Conservation (phyloP, 805 yeast genomes). For the Yamadazyma phyllophila region DNA sequence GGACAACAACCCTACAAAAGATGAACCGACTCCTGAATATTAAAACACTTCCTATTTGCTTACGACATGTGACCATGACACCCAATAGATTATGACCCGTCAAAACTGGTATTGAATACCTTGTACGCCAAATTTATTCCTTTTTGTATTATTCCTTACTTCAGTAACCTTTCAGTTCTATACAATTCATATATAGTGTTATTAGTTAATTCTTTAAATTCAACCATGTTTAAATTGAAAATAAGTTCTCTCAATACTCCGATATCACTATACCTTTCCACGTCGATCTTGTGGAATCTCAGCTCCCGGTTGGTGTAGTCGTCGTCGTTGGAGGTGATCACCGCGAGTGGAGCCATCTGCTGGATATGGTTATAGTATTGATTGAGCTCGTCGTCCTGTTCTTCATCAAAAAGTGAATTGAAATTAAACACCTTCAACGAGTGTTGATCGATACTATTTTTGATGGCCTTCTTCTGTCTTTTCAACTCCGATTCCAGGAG, state of each 20-base stretch:
- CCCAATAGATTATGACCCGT: not conserved
- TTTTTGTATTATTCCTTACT: conserved; percentile 5
- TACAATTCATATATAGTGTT: conserved; percentile 15
- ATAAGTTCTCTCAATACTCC: conserved; percentile 8
- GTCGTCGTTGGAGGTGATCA: conserved; percentile 8
- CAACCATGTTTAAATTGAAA: conserved; percentile 10
- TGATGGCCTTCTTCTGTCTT: conserved; percentile 8
- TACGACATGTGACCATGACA: not conserved
- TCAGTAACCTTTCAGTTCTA: conserved; percentile 15
- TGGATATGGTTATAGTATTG: conserved; percentile 2
- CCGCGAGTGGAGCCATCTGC: conserved; percentile 9
- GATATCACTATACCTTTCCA: conserved; percentile 8
- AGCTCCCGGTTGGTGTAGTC: not conserved
- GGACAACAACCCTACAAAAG: not conserved
- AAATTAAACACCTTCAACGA: conserved; percentile 10
- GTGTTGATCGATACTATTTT: not conserved
- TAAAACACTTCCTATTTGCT: too few species aligned
- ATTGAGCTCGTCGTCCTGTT: conserved; percentile 1
- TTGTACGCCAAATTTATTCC: not conserved
- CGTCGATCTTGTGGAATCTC: conserved; percentile 1
- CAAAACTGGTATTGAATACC: conserved; percentile 5
- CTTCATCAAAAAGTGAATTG: conserved; percentile 2
- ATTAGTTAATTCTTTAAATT: conserved; percentile 14
- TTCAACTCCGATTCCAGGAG: conserved; percentile 7
- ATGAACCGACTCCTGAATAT: conserved; percentile 1